These are phyloP conservation scores for Phytopythium mirpurense DNA, from an alignment of 352 stramenopile genomes.

Conservation along the genomic window DNA sequence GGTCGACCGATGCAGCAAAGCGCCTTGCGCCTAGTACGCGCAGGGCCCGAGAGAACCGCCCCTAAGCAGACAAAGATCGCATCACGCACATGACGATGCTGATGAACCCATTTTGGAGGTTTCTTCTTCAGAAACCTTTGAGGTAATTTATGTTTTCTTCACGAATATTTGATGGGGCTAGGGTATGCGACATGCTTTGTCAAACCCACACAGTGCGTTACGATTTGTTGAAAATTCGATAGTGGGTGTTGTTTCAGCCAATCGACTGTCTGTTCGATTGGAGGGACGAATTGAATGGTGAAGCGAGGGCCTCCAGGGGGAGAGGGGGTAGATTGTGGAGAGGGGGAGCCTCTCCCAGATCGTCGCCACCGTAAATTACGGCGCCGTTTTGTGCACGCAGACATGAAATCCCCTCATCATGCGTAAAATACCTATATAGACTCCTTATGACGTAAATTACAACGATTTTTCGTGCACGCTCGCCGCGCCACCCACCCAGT, in stretches of 20 bases:
- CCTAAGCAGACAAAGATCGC: neutral
- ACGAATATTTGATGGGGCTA: neutral
- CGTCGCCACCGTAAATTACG: conserved; percentile 6
- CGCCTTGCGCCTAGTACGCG: no score
- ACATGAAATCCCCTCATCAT: neutral
- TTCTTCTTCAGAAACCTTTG: neutral
- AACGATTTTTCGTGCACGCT: neutral
- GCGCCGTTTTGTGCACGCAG: neutral
- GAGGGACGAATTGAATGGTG: conserved; percentile 10
- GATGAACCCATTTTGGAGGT: conserved; percentile 1
- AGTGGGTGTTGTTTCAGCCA: conserved; percentile 8
- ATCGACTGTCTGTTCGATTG: neutral
- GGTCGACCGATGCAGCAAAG: neutral
- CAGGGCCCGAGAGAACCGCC: no score
- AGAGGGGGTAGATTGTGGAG: neutral
- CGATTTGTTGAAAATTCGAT: conserved; percentile 2
- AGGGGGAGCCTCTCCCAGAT: neutral
- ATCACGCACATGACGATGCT: no score
- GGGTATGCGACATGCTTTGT: neutral
- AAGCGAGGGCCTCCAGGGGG: conserved; percentile 4
- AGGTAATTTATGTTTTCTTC: conserved; percentile 1
- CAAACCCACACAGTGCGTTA: neutral
- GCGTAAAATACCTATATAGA: neutral
- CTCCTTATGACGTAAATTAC: neutral
- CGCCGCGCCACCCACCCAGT: neutral